These are phyloP conservation scores for Dacryopinax primogenitus DNA, from an alignment of 768 basidiomycete genomes.

Conservation along the genomic window DNA sequence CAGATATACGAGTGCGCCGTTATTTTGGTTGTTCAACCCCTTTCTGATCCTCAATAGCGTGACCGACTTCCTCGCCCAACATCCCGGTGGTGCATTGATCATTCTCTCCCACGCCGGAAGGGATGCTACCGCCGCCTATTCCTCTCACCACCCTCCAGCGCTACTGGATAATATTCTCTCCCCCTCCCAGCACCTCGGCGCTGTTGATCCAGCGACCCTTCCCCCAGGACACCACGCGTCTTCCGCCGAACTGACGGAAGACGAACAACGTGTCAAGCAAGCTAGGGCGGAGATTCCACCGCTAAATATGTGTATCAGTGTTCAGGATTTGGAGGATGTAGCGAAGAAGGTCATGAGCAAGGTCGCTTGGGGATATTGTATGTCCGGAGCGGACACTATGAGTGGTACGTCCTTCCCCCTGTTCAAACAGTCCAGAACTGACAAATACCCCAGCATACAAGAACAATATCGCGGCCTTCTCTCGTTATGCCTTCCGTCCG, in stretches of 20 bases:
- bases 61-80: slow-evolving; percentile 52
- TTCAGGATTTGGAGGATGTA: slow-evolving; percentile 28
- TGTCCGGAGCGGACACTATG: slow-evolving; percentile 90
- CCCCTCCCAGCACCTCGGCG: slow-evolving; percentile 2
- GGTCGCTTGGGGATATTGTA: slow-evolving; percentile 94
- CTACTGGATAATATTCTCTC: neutral
- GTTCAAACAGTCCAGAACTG: neutral
- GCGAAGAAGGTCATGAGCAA: slow-evolving; percentile 68
- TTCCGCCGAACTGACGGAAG: neutral
- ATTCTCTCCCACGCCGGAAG: slow-evolving; percentile 80
- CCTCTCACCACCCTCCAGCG: neutral
- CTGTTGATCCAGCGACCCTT: neutral
- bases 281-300: neutral
- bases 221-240: neutral
- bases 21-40: neutral
- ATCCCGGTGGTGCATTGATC: slow-evolving; percentile 67
- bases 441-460: neutral
- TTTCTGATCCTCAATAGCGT: slow-evolving; percentile 51
- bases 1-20: slow-evolving; percentile 8
- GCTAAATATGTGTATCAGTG: neutral
- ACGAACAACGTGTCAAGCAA: neutral
- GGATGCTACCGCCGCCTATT: slow-evolving; percentile 59
- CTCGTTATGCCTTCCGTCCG: slow-evolving; percentile 44
- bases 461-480: slow-evolving; percentile 17
- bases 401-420: slow-evolving; percentile 33